Conservation (phyloP, 108 stramenopile species). For the Cyclostephanos tholiformis region DNA sequence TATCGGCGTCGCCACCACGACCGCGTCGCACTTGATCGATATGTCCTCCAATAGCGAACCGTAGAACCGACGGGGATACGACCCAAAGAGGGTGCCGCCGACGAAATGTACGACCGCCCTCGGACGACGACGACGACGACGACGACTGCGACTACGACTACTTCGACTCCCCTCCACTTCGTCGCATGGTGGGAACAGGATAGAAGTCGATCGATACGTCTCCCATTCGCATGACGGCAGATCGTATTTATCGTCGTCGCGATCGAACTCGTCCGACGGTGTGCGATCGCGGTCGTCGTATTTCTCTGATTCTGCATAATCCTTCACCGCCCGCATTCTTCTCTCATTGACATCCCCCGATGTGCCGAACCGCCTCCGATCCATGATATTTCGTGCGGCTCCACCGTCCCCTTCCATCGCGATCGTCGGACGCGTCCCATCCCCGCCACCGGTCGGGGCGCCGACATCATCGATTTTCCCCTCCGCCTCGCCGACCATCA, state of each 20-base stretch:
- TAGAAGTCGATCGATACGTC: slow-evolving; percentile 54
- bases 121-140: slow-evolving; percentile 34
- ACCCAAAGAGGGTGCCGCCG: slow-evolving; percentile 83
- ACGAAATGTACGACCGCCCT: slow-evolving; percentile 79
- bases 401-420: no score
- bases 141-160: neutral
- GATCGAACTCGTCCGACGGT: neutral
- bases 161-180: neutral
- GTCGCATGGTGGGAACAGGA: slow-evolving; percentile 64
- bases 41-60: slow-evolving; percentile 64
- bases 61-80: slow-evolving; percentile 73
- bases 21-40: slow-evolving; percentile 58
- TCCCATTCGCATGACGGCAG: slow-evolving; percentile 48
- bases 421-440: no score
- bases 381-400: no score
- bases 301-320: no score
- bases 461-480: no score
- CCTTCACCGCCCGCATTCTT: no score
- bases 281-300: no score
- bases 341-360: no score
- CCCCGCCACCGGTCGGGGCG: no score
- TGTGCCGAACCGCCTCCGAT: no score
- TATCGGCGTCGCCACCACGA: slow-evolving; percentile 73
- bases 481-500: no score
- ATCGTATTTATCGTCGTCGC: neutral